A percentile compares a stretch with the other conserved stretches of the same genome.
Conservation (phyloP, 257 asterid species). For the Paraleonurus japonicus region DNA sequence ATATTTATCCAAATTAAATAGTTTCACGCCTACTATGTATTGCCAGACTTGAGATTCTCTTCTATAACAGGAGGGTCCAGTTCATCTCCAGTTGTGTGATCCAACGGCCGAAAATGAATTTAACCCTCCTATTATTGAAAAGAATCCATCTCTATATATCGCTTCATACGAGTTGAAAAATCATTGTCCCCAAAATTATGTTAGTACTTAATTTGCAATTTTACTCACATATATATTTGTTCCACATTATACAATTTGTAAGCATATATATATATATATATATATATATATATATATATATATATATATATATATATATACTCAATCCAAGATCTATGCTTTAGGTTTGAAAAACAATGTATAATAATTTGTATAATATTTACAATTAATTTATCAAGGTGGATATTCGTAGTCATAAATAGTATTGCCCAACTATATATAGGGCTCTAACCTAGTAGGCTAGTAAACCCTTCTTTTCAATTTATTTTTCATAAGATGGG, state of each 20-base stretch:
- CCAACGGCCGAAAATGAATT: too few relatives aligned
- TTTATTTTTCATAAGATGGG: not conserved
- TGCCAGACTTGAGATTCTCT: too few relatives aligned
- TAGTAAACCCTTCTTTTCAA: not conserved
- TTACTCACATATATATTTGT: not conserved
- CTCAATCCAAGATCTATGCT: not conserved
- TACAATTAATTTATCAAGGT: not conserved
- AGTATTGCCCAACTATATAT: conserved; percentile 4
- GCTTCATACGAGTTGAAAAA: not conserved
- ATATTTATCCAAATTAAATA: not conserved
- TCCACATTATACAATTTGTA: not conserved
- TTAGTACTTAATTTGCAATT: too few relatives aligned
- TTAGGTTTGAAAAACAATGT: not conserved
- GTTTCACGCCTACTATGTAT: too few relatives aligned
- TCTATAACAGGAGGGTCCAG: too few relatives aligned
- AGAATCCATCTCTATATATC: too few relatives aligned
- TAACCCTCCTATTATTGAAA: too few relatives aligned
- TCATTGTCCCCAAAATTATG: not conserved
- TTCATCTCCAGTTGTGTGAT: too few relatives aligned
- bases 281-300: too few relatives aligned
- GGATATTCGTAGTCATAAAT: not conserved
- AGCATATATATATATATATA: too few relatives aligned
- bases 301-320: not conserved
- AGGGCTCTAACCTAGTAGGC: not conserved
- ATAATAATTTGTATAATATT: not conserved